These are phyloP conservation scores for Prunus yedoensis DNA, from an alignment of 331 rosid genomes.

Conservation along the genomic window DNA sequence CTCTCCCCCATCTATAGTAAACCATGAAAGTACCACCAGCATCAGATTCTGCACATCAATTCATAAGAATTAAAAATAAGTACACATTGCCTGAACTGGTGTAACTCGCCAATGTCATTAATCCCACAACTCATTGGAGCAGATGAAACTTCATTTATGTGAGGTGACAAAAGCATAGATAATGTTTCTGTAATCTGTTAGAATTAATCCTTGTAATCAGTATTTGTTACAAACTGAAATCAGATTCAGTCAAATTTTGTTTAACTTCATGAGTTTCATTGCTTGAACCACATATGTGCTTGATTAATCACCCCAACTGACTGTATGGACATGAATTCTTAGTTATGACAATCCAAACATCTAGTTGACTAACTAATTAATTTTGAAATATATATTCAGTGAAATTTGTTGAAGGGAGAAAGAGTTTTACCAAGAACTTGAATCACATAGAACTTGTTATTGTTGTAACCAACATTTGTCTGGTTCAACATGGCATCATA, in stretches of 20 bases:
- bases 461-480: constrained; percentile 77
- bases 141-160: constrained; percentile 1
- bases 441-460: constrained; percentile 84
- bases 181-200: constrained; percentile 56
- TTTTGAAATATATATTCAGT: not conserved
- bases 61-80: not conserved
- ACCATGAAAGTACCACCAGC: constrained; percentile 68
- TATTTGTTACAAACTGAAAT: not conserved
- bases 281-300: not conserved
- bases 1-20: constrained; percentile 95
- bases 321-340: not conserved
- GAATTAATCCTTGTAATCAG: not conserved
- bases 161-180: not conserved
- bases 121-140: not conserved
- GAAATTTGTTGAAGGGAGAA: constrained; percentile 10
- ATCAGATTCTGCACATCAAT: constrained; percentile 67
- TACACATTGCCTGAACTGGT: not conserved
- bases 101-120: not conserved
- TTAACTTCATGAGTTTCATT: not conserved
- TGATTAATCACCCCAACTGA: not conserved
- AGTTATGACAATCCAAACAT: not conserved
- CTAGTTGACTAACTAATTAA: not conserved
- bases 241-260: not conserved
- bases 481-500: constrained; percentile 94
- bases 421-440: constrained; percentile 70